Conservation (phyloP, 495 filamentous ascomycete species). For the Cladorrhinum samala region DNA sequence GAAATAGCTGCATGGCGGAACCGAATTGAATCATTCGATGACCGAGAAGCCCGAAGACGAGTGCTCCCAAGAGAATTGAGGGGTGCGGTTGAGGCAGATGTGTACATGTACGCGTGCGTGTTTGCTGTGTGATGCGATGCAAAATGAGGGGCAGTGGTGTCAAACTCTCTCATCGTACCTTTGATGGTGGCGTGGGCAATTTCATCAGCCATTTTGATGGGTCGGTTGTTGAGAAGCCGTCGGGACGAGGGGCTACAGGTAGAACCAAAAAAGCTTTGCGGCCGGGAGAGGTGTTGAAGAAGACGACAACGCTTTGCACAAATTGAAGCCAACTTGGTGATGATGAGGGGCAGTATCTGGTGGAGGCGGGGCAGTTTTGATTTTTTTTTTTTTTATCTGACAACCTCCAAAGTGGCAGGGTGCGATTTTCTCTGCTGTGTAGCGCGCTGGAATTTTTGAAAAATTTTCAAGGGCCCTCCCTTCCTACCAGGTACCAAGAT, state of each 20-base stretch:
- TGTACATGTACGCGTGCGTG: no score
- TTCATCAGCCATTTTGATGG: constrained; percentile 24
- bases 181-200: constrained; percentile 32
- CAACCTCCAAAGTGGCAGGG: not conserved
- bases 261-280: constrained; percentile 5
- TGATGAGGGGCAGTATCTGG: constrained; percentile 5
- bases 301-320: constrained; percentile 3
- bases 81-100: no score
- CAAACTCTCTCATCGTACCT: constrained; percentile 23
- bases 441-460: constrained; percentile 2
- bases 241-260: constrained; percentile 2
- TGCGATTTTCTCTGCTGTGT: no score
- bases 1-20: no score
- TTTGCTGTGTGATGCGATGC: no score
- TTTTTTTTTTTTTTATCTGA: constrained; percentile 7
- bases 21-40: no score
- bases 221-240: constrained; percentile 12
- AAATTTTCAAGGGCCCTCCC: constrained; percentile 7
- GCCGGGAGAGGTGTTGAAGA: constrained; percentile 19
- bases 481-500: not conserved
- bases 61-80: no score
- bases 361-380: constrained; percentile 5
- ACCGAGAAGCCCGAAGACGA: no score
- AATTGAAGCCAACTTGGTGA: constrained; percentile 20
- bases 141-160: not conserved